A percentile compares a stretch with the other conserved stretches of the same genome.
phyloP scores from a whole-genome alignment of 352 stramenopile genomes.

The Phytopythium sindhum region DNA sequence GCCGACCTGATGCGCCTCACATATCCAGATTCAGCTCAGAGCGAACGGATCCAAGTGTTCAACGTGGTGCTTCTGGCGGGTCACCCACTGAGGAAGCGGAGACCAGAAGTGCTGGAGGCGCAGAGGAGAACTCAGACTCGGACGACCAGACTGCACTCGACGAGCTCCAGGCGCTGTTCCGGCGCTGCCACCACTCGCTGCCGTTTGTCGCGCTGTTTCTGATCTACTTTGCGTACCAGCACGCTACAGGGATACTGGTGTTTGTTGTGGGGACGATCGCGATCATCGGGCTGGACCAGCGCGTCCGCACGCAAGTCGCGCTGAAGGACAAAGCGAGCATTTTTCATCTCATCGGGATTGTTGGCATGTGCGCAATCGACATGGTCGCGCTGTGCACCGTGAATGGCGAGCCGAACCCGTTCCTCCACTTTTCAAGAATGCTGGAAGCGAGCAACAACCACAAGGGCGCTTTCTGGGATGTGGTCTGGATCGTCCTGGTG shows the following conservation, averaged over 20 bases:
- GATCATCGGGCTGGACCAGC: conserved; percentile 72
- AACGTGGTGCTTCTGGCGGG: not conserved
- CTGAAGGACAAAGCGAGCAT: conserved; percentile 71
- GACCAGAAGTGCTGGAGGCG: too few species aligned
- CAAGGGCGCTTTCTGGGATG: conserved; percentile 48
- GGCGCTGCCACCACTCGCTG: conserved; percentile 68
- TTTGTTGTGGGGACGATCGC: conserved; percentile 62
- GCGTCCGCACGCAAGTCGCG: conserved; percentile 58
- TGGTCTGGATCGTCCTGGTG: conserved; percentile 74
- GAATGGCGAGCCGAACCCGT: conserved; percentile 57
- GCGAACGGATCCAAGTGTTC: not conserved
- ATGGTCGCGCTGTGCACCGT: conserved; percentile 58
- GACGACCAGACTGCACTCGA: conserved; percentile 55
- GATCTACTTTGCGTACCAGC: conserved; percentile 78
- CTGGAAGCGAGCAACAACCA: conserved; percentile 25
- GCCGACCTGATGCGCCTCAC: not conserved
- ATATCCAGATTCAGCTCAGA: too few species aligned
- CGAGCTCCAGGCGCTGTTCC: conserved; percentile 60
- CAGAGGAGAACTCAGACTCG: conserved; percentile 18
- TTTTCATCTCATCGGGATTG: conserved; percentile 45
- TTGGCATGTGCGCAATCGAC: conserved; percentile 53
- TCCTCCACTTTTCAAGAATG: conserved; percentile 43
- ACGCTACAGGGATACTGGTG: conserved; percentile 63
- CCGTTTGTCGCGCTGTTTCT: conserved; percentile 70
- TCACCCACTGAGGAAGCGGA: not conserved